phyloP scores from a whole-genome alignment of 768 basidiomycete species.

The Termitomyces sp. region DNA sequence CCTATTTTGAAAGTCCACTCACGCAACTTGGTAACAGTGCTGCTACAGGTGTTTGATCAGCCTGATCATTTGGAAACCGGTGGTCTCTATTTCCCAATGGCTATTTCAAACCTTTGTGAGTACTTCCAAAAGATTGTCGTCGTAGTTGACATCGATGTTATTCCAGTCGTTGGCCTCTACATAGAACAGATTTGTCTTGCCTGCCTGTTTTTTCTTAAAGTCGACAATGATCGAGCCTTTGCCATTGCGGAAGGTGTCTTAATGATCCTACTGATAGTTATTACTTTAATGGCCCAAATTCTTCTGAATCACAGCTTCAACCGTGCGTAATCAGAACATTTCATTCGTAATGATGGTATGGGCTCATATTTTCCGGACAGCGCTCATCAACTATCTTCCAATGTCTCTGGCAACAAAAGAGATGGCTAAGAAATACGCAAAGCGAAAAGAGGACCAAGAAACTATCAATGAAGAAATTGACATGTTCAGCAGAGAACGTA shows the following conservation, averaged over 20 bases:
- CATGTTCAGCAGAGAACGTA: constrained; percentile 1
- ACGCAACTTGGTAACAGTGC: constrained; percentile 23
- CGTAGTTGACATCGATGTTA: neutral
- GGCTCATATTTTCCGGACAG: constrained; percentile 22
- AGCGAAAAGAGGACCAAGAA: constrained; percentile 19
- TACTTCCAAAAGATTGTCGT: constrained; percentile 8
- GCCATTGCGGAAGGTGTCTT: neutral
- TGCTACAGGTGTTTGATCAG: constrained; percentile 50
- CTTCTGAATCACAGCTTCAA: neutral
- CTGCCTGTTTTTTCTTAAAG: constrained; percentile 63
- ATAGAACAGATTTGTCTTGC: constrained; percentile 63
- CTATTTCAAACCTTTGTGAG: constrained; percentile 45
- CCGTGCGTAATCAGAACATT: neutral
- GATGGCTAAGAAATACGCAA: constrained; percentile 37
- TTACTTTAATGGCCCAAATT: neutral
- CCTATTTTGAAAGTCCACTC: neutral
- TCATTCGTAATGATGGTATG: neutral
- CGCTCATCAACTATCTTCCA: constrained; percentile 49
- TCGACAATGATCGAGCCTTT: constrained; percentile 11
- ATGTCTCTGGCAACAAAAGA: constrained; percentile 60
- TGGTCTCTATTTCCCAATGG: constrained; percentile 39
- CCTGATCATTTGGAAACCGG: constrained; percentile 45
- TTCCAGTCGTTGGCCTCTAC: constrained; percentile 60
- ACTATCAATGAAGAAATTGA: neutral
- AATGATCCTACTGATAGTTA: neutral